Evolutionary conservation across 2,329 filamentous ascomycete genomes (phyloP), one percentile per base, ranked within the genome.

Genomic region (Sporothrix pallida): DNA sequence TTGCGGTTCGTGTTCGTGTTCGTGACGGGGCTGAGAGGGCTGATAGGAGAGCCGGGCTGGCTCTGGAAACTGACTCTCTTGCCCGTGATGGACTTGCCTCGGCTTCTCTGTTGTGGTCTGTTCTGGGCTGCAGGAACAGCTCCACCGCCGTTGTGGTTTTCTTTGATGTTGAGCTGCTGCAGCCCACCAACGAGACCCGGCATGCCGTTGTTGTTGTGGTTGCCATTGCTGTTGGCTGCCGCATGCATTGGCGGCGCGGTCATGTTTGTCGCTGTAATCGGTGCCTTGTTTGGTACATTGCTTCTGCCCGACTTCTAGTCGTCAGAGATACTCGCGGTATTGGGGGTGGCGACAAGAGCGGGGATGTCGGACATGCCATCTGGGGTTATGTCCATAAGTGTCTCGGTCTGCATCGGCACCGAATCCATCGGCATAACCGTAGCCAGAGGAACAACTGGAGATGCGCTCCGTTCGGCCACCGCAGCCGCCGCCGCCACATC

Each of bases 231-330:
- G 31, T 37, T 37, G 71, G 37, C 20, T 17, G 13, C 2, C 12
- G 52, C 3, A 6, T 4, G 26, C 20, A 23, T 26, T 31, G 42
- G 13, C 23, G 42, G n/a, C 13, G 8, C 26, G 20, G 44, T 23
- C 17, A 13, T 4, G 6, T 15, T 23, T 20, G 46, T 37, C 31
- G 13, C 48, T 9, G 46, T 58, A n/a, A 46, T 44, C 26, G 56
- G 26, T 44, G 23, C 20, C 56, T 12, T 48, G 26, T 42, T 17
- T 52, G 48, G 15, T 2, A 20, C 42, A 54, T 70, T 56, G 48
- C 26, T 17, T 69, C 67, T 69, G 67, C 15, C 67, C 70, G 73
- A 73, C 17, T 68, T 46, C 75, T 77, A 76, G 15, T 75, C 74
- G 68, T 68, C 70, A 56, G 72, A 72, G 13, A 23, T 31, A 44